Evolutionary conservation across 164 flowering plant genomes (phyloP).

Genomic region (Protea cynaroides): DNA sequence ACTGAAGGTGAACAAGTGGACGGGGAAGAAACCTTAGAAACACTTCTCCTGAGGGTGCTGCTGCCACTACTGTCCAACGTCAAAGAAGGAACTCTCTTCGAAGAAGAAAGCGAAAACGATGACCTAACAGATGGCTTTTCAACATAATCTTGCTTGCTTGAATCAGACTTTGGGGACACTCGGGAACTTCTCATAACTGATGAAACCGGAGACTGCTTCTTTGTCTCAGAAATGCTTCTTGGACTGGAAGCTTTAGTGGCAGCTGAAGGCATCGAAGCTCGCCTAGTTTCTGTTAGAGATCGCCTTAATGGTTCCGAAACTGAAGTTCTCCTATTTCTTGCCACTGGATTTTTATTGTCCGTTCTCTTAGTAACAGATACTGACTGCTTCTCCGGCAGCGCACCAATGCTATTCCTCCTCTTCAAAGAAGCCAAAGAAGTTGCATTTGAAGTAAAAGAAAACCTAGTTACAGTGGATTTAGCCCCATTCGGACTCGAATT

Average conservation of each 20-base stretch:
- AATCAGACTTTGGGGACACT: slow-evolving; percentile 38
- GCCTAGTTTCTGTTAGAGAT: slow-evolving; percentile 54
- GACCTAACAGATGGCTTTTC: slow-evolving; percentile 39
- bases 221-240: slow-evolving; percentile 30
- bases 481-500: slow-evolving; percentile 9
- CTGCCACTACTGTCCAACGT: slow-evolving; percentile 57
- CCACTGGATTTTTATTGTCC: slow-evolving; percentile 13
- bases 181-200: slow-evolving; percentile 35
- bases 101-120: slow-evolving; percentile 40
- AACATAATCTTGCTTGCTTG: slow-evolving; percentile 32
- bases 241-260: slow-evolving; percentile 24
- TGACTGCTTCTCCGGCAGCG: slow-evolving; percentile 44
- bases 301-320: slow-evolving; percentile 37
- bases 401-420: slow-evolving; percentile 85
- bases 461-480: slow-evolving; percentile 11
- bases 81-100: slow-evolving; percentile 39
- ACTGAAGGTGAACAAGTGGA: slow-evolving; percentile 49
- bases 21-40: slow-evolving; percentile 51
- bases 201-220: slow-evolving; percentile 42
- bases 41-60: slow-evolving; percentile 41
- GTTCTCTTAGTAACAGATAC: slow-evolving; percentile 19
- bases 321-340: slow-evolving; percentile 20
- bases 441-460: slow-evolving; percentile 26
- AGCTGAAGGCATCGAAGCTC: slow-evolving; percentile 51
- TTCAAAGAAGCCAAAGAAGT: slow-evolving; percentile 34